These are phyloP conservation scores for Phytophthora megakarya DNA, from an alignment of 352 stramenopile genomes.

Conservation along the genomic window DNA sequence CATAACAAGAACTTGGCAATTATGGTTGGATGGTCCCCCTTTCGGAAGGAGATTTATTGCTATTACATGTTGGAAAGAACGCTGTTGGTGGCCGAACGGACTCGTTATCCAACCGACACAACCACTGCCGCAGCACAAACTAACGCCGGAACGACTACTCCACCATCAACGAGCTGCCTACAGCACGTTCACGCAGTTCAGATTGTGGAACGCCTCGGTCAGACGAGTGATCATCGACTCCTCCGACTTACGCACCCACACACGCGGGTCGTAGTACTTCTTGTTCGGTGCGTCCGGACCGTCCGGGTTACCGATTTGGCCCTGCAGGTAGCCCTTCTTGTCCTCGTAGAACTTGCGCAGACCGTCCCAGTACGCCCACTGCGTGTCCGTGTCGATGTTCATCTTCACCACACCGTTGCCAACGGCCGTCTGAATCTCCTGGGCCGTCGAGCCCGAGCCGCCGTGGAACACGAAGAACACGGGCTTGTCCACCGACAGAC, in stretches of 20 bases:
- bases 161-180: constrained; percentile 21
- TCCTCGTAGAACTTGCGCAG: constrained; percentile 97
- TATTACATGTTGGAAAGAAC: constrained; percentile 37
- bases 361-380: constrained; percentile 99
- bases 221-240: constrained; percentile 94
- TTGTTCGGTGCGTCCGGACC: constrained; percentile 98
- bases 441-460: constrained; percentile 95
- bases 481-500: constrained; percentile 90
- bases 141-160: constrained; percentile 17
- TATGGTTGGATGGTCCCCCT: background rate
- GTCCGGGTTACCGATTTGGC: constrained; percentile 98
- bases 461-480: constrained; percentile 99
- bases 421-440: constrained; percentile 97
- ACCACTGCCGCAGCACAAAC: constrained; percentile 10
- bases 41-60: constrained; percentile 26
- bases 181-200: constrained; percentile 74
- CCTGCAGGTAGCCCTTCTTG: constrained; percentile 98
- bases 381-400: constrained; percentile 99
- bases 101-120: background rate
- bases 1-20: no score
- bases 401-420: constrained; percentile 99
- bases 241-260: constrained; percentile 97
- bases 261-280: constrained; percentile 99
- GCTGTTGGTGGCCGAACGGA: background rate
- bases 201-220: constrained; percentile 91